Conservation (phyloP, 1,139 yeast genomes). For the Torulaspora globosa region DNA sequence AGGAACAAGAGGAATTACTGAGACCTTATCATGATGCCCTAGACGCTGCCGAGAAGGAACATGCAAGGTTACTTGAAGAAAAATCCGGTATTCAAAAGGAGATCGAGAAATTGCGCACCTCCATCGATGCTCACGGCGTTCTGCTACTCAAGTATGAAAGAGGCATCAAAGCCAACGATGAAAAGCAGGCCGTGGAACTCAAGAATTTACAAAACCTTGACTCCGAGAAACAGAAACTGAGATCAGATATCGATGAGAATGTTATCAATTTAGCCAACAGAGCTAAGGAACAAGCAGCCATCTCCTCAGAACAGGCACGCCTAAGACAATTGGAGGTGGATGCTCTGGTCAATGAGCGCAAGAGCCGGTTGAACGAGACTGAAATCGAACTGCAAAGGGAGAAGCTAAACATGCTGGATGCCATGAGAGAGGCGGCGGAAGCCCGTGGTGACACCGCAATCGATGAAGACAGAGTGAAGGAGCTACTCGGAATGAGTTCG, state of each 20-base stretch:
- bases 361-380: constrained; percentile 29
- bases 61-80: constrained; percentile 26
- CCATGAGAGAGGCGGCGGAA: constrained; percentile 29
- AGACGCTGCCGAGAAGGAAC: constrained; percentile 29
- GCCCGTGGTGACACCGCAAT: constrained; percentile 30
- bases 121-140: constrained; percentile 29
- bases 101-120: constrained; percentile 26
- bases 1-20: constrained; percentile 31
- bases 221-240: constrained; percentile 20
- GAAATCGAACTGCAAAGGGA: constrained; percentile 32
- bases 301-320: constrained; percentile 33
- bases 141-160: constrained; percentile 27
- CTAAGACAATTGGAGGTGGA: constrained; percentile 34
- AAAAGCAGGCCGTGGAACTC: constrained; percentile 24
- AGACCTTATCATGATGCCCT: constrained; percentile 31
- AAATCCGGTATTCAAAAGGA: constrained; percentile 27
- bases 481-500: constrained; percentile 32
- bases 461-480: constrained; percentile 32
- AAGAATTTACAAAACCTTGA: constrained; percentile 21
- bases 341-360: constrained; percentile 33
- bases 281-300: constrained; percentile 31
- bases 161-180: constrained; percentile 25
- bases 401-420: constrained; percentile 25
- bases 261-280: constrained; percentile 26
- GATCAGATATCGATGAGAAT: constrained; percentile 20